Evolutionary conservation across 331 rosid species (phyloP).

Genomic region (Ulmus americana): DNA sequence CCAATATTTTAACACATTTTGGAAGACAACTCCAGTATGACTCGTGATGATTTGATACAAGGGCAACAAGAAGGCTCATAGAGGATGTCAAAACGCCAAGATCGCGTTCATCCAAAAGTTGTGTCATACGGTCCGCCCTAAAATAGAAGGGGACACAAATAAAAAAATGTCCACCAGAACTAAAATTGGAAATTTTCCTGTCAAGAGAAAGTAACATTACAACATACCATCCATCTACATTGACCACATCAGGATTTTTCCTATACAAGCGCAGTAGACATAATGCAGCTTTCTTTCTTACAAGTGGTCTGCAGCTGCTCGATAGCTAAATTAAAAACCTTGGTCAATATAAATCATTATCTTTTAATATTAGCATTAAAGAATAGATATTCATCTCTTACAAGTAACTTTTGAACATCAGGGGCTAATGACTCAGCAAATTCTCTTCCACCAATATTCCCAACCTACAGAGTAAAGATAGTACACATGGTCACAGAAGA

Average conservation of each 20-base stretch:
- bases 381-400: constrained; percentile 34
- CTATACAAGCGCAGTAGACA: constrained; percentile 92
- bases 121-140: constrained; percentile 99
- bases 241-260: constrained; percentile 98
- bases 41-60: constrained; percentile 80
- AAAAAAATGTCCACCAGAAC: constrained; percentile 21
- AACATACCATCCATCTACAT: constrained; percentile 94
- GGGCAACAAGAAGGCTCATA: constrained; percentile 96
- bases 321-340: constrained; percentile 59
- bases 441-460: constrained; percentile 99
- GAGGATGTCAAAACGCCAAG: constrained; percentile 98
- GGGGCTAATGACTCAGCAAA: constrained; percentile 98
- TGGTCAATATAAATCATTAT: constrained; percentile 28
- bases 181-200: constrained; percentile 13
- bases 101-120: constrained; percentile 96
- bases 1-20: constrained; percentile 84
- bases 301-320: constrained; percentile 98
- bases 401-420: constrained; percentile 93
- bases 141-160: constrained; percentile 9
- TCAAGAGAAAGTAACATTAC: constrained; percentile 25
- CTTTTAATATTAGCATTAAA: constrained; percentile 15
- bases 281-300: constrained; percentile 93
- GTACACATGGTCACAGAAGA: constrained; percentile 15
- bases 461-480: constrained; percentile 59
- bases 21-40: constrained; percentile 98